phyloP scores from a whole-genome alignment of 495 filamentous ascomycete genomes.

The Xylaria telfairii region DNA sequence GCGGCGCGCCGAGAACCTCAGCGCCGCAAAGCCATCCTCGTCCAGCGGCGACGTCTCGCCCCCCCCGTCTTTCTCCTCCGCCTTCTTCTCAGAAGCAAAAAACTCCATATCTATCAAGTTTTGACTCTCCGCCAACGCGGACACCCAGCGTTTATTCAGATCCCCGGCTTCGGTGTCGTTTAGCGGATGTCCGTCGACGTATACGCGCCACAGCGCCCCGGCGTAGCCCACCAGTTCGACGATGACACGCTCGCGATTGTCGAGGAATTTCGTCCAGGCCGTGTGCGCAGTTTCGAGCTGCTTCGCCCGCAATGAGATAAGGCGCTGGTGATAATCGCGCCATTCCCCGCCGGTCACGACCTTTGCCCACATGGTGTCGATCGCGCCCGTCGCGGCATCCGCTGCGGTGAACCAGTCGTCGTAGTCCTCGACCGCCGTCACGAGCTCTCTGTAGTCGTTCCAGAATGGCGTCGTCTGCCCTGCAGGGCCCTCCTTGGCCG shows the following conservation, averaged over 20 bases:
- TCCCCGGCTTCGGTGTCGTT: background rate
- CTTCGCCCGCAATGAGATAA: background rate
- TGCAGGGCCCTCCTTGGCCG: too few species aligned
- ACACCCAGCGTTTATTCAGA: background rate
- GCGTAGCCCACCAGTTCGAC: background rate
- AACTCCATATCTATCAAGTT: background rate
- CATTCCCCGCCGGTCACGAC: background rate
- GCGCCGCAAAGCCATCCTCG: background rate
- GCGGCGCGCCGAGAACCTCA: background rate
- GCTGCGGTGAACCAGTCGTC: slow-evolving; percentile 4
- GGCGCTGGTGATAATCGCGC: background rate
- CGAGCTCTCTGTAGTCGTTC: background rate
- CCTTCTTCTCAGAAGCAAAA: background rate
- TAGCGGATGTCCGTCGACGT: background rate
- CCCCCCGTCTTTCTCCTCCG: background rate
- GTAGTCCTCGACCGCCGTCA: background rate
- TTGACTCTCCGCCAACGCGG: background rate
- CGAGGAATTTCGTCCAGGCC: background rate
- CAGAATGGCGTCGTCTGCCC: slow-evolving; percentile 2
- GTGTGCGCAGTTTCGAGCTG: background rate
- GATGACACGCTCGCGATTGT: background rate
- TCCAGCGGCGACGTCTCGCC: background rate
- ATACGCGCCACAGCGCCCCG: background rate
- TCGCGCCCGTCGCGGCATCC: background rate
- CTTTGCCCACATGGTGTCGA: background rate